Percentiles rank a stretch among this genome's conserved stretches.
Evolutionary conservation across 305 asterid genomes (phyloP).

Genomic region (Lippia alba): DNA sequence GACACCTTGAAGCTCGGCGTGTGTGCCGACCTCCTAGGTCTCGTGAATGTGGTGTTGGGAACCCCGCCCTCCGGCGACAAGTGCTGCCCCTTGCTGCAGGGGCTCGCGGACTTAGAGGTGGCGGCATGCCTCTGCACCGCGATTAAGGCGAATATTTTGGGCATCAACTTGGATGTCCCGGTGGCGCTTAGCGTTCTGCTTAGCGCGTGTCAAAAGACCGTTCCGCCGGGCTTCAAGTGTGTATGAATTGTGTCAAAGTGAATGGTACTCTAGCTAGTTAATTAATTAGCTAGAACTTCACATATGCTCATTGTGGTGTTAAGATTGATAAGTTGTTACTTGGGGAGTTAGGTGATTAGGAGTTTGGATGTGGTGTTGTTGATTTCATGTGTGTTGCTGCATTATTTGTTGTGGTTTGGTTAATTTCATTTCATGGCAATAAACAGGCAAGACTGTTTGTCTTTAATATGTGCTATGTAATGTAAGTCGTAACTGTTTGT

Average conservation of each 20-base stretch:
- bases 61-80: slow-evolving; percentile 52
- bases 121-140: slow-evolving; percentile 93
- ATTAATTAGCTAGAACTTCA: too few species aligned
- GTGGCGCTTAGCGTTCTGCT: slow-evolving; percentile 67
- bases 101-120: slow-evolving; percentile 73
- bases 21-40: slow-evolving; percentile 69
- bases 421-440: neutral
- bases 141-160: slow-evolving; percentile 74
- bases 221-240: slow-evolving; percentile 76
- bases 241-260: slow-evolving; percentile 26
- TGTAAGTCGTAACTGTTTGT: slow-evolving; percentile 6
- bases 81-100: slow-evolving; percentile 72
- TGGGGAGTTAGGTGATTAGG: neutral
- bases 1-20: slow-evolving; percentile 80
- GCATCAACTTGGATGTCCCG: slow-evolving; percentile 74
- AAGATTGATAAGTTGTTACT: too few species aligned
- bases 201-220: slow-evolving; percentile 58
- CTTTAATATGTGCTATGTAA: neutral
- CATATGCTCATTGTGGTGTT: too few species aligned
- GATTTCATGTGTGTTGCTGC: neutral
- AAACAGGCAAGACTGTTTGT: slow-evolving; percentile 35
- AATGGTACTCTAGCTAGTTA: too few species aligned
- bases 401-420: slow-evolving; percentile 9
- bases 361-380: neutral
- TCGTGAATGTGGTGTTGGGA: slow-evolving; percentile 62